Base-by-base conservation (phyloP, 352 stramenopile genomes). In the Phytophthora sp. region DNA sequence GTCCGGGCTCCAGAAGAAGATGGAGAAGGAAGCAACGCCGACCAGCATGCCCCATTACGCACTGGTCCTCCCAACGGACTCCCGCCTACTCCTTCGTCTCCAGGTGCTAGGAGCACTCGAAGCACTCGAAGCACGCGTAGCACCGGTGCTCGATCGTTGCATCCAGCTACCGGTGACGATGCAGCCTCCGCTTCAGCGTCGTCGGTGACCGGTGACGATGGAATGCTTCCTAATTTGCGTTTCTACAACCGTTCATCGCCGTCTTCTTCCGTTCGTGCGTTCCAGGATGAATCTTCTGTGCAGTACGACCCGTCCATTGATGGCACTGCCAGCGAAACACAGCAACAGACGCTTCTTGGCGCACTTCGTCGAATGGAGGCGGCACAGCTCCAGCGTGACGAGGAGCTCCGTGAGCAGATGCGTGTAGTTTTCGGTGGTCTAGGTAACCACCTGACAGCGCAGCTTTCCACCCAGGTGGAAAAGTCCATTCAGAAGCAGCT, bases 401-500 rank as follows among this genome's bases (percentile, higher is more conserved):
- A 93, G 49, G 78, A 90, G 26, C 60, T 86, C 11, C 83, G 82
- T 64, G 83, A 95, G 31, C 79, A 90, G 41, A 84, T 91, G 63
- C 83, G 79, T 23, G 68, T 74, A 16, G 58, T 89, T 45, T 86
- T 91, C 74, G 63, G 76, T 21, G 88, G 57, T 38, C 29, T 95
- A 31, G 76, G 82, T 26, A 78, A 70, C 35, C 81, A 90, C 36
- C 54, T 93, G 60, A 82, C 76, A 11, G 60, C 76, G 4, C 84
- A 92, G 21, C 71, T 88, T 11, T 79, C 82, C 3, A 73, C 69
- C 3, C 87, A 95, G 56, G 80, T 93, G 11, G 87, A 95, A 56
- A 93, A 93, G 62, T 86, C 84, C 30, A 85, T 95, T 45, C 82
- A 91, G 58, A 92, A 92, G 68, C 87, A 95, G 57, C 68, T 95